A percentile compares a stretch with the other conserved stretches of the same genome.
phyloP scores from a whole-genome alignment of 345 rosid genomes.

The Euclidium syriacum region DNA sequence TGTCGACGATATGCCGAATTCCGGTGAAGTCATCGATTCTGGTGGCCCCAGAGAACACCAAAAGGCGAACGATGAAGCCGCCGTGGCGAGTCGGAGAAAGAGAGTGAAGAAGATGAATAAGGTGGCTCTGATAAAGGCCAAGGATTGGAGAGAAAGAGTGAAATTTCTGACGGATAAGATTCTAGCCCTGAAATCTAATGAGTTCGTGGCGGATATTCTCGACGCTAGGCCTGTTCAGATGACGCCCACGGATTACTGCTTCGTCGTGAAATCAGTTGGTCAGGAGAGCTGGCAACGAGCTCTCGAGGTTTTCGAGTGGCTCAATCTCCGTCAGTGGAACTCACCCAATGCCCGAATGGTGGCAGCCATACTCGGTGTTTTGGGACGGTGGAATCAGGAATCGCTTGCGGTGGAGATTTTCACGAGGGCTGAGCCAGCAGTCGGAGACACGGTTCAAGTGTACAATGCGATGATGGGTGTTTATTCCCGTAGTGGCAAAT shows the following conservation, averaged over 20 bases:
- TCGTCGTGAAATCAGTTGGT: conserved; percentile 83
- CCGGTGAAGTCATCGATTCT: conserved; percentile 11
- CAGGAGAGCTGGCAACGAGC: conserved; percentile 87
- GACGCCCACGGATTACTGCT: conserved; percentile 90
- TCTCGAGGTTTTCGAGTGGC: conserved; percentile 90
- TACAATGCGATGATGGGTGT: conserved; percentile 97
- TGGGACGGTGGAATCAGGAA: conserved; percentile 84
- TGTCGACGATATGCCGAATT: conserved; percentile 17
- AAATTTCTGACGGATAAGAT: conserved; percentile 59
- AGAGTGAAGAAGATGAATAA: conserved; percentile 80
- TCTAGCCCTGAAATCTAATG: conserved; percentile 44
- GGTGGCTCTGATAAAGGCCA: conserved; percentile 76
- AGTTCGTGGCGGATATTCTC: conserved; percentile 77
- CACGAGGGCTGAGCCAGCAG: conserved; percentile 48
- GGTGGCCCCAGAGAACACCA: conserved; percentile 21
- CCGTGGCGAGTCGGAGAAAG: conserved; percentile 43
- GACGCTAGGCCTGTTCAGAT: conserved; percentile 69
- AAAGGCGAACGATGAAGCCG: conserved; percentile 33
- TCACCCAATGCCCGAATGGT: conserved; percentile 84
- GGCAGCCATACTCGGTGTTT: conserved; percentile 69
- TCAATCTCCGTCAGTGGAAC: conserved; percentile 77
- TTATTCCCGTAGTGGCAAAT: conserved; percentile 68
- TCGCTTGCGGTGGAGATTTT: conserved; percentile 73
- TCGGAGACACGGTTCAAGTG: conserved; percentile 74
- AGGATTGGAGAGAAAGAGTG: conserved; percentile 88